phyloP scores from a whole-genome alignment of 176 grass and related monocot genomes.

The Cocos nucifera region DNA sequence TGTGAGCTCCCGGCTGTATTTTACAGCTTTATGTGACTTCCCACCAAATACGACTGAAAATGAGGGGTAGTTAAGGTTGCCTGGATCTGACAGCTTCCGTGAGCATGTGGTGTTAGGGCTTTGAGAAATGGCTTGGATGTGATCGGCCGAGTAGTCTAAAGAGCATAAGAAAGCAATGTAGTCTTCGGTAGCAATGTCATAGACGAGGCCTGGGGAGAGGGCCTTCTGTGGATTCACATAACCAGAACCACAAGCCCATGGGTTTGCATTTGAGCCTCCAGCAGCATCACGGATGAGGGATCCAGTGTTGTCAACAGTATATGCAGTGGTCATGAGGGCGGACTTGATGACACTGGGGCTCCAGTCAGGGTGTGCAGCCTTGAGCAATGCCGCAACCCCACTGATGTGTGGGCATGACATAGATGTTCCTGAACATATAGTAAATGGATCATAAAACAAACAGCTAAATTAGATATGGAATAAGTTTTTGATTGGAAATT shows the following conservation, averaged over 20 bases:
- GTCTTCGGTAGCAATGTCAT: constrained; percentile 52
- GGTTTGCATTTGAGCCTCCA: constrained; percentile 39
- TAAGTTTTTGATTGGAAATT: too few species aligned
- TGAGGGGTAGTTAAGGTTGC: constrained; percentile 86
- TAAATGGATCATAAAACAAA: too few species aligned
- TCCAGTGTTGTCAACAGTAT: constrained; percentile 58
- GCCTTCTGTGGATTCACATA: constrained; percentile 67
- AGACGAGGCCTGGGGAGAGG: constrained; percentile 79
- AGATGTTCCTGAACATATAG: constrained; percentile 49
- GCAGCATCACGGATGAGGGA: constrained; percentile 50
- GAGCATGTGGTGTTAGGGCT: constrained; percentile 51
- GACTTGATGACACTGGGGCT: constrained; percentile 90
- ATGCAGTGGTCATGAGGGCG: constrained; percentile 83
- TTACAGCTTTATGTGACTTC: constrained; percentile 31
- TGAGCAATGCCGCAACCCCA: constrained; percentile 63
- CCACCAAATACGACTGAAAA: constrained; percentile 71
- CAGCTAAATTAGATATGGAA: too few species aligned
- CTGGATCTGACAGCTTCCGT: constrained; percentile 53
- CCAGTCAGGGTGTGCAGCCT: constrained; percentile 78
- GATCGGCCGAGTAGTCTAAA: constrained; percentile 37
- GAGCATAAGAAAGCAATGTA: constrained; percentile 80
- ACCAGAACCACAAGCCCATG: constrained; percentile 67
- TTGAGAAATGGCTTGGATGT: constrained; percentile 55
- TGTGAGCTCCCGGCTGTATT: constrained; percentile 66
- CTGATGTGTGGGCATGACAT: constrained; percentile 97